Base-by-base conservation (phyloP, 2,329 filamentous ascomycete species). In the Fusarium gaditjirri region DNA sequence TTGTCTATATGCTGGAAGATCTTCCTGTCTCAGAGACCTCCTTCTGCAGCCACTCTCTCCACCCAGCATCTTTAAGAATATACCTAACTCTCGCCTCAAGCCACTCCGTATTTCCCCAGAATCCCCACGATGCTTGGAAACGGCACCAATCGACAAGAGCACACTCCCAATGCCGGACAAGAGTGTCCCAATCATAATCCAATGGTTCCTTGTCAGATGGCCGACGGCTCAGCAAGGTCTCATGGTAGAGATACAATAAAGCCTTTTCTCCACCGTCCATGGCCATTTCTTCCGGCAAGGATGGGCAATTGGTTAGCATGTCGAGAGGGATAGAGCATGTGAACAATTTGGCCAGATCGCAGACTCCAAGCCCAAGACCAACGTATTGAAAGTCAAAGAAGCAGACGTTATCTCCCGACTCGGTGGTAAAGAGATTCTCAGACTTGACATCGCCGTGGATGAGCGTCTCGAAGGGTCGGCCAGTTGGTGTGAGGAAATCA, bases 341-440 rank as follows among this genome's bases (percentile, higher is more conserved):
- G 66, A 92, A 91, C 2, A 92, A 78, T 75, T 92, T 92, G 4
- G 90, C 90, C 0, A 92, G 81, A 76, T 93, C 91, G 70, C 90
- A 90, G 0, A 89, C 90, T 0, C 91, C 90, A 0, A 92, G 77
- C 0, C 91, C 90, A 0, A 91, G 78, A 0, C 91, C 91, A 0
- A 88, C 86, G 71, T 93, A 93, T 72, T 93, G 91, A 61, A 93
- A 93, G 76, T 93, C 91, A 74, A 90, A 92, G 70, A 93, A 90
- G 1, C 88, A 90, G 4, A 90, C 89, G 7, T 81, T 65, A 4
- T 86, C 79, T 2, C 87, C 89, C 0, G 77, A 71, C 0, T 75
- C 63, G 0, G 82, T 89, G 1, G 88, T 88, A 74, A 92, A 92
- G 11, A 92, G 83, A 65, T 93, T 93, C 72, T 92, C 90, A 0